Base-by-base conservation (phyloP, 2,329 filamentous ascomycete species). In the Sphaerulina populicola region DNA sequence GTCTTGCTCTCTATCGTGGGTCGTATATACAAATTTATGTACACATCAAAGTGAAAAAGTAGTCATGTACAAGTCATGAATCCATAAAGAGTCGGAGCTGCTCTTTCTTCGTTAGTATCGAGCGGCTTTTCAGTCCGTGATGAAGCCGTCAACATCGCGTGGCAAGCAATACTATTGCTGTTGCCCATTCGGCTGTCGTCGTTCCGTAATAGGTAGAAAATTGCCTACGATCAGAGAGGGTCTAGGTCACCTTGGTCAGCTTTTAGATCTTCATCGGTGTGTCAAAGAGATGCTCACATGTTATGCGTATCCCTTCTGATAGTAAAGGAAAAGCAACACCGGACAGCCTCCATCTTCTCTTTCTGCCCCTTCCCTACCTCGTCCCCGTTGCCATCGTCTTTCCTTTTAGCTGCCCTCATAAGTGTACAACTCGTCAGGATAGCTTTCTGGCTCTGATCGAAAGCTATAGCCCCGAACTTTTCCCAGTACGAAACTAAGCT, bases 401-500 rank as follows among this genome's bases (percentile, higher is more conserved):
- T 49, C 39, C 38, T 36, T 7, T 38, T 30, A 82, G 47, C 80
- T 3, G 87, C 90, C 59, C 83, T 90, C 69, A 95, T 95, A 55
- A 98, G 72, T 9, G 87, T 85, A 67, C 93, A 98, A 59, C 87
- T 91, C 18, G 93, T 98, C 60, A 98, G 75, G 63, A 98, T 88
- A 18, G 91, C 94, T 68, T 98, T 95, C 66, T 97, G 93, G 8
- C 81, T 83, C 51, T 85, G 82, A 66, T 98, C 93, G 69, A 98
- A 98, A 8, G 93, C 94, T 62, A 98, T 97, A 4, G 89, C 91
- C 45, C 91, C 90, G 65, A 98, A 98, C 64, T 98, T 95, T 70
- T 98, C 93, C 93, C 93, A 98, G 65, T 98, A 98, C 62, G 88
- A 87, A 49, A 97, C 93, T 54, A 95, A 80, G 37, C 90, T 94